Percentiles rank a stretch among this genome's conserved stretches.
phyloP scores from a whole-genome alignment of 2,329 filamentous ascomycete genomes.

The Nemania serpens region DNA sequence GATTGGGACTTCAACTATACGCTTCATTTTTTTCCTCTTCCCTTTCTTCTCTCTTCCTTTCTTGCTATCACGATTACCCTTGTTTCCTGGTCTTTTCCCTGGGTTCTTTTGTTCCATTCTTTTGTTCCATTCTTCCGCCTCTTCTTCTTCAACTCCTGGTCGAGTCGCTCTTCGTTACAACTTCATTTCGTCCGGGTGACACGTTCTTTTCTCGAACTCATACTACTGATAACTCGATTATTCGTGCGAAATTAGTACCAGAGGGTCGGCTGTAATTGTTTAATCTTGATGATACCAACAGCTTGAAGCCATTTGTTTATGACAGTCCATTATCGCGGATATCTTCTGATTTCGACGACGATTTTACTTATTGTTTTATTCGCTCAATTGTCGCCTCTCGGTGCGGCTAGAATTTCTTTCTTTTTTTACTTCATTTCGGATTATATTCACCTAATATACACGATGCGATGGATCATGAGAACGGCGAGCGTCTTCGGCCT shows the following conservation, averaged over 20 bases:
- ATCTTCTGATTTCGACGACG: conserved; percentile 2
- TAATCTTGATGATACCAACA: background rate
- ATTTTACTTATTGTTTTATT: conserved; percentile 13
- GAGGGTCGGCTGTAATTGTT: background rate
- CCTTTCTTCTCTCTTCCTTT: conserved; percentile 5
- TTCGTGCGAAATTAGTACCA: background rate
- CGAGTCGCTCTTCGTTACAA: conserved; percentile 35
- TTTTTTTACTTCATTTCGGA: background rate
- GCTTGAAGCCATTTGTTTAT: background rate
- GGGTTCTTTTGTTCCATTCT: conserved; percentile 26
- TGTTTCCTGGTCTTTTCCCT: conserved; percentile 24
- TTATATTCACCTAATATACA: conserved; percentile 2
- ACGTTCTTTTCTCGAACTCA: conserved; percentile 12
- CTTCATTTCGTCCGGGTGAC: conserved; percentile 34
- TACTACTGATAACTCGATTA: background rate
- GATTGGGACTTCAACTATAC: conserved; percentile 35
- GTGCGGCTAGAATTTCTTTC: conserved; percentile 4
- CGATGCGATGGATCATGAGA: conserved; percentile 34
- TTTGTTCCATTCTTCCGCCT: conserved; percentile 15
- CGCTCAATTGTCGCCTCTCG: background rate
- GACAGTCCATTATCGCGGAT: background rate
- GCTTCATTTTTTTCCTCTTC: conserved; percentile 23
- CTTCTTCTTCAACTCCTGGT: conserved; percentile 37
- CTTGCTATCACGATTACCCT: conserved; percentile 20
- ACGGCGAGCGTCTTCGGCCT: conserved; percentile 37